phyloP scores from a whole-genome alignment of 345 rosid species.

The Eucalyptus viminalis region DNA sequence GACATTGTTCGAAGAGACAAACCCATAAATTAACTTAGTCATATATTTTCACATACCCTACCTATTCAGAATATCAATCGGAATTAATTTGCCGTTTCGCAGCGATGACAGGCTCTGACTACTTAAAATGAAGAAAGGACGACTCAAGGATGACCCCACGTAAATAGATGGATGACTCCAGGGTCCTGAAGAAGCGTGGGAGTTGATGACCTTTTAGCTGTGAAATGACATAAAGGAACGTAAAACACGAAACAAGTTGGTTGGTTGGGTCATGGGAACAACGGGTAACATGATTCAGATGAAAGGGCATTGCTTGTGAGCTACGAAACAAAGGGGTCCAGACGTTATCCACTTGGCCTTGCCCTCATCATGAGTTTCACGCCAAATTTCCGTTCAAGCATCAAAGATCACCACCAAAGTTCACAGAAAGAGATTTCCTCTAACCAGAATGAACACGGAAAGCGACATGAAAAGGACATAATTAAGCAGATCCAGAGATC shows the following conservation, averaged over 20 bases:
- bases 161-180: background rate
- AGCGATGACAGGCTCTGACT: background rate
- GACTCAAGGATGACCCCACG: background rate
- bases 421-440: background rate
- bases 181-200: background rate
- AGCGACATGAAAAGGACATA: background rate
- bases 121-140: background rate
- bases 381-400: background rate
- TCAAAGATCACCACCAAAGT: background rate
- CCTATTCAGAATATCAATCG: background rate
- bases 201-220: background rate
- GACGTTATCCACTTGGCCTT: background rate
- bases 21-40: background rate
- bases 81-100: background rate
- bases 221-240: background rate
- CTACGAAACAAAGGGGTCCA: background rate
- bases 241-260: background rate
- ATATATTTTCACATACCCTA: background rate
- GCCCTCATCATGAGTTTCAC: background rate
- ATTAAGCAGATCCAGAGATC: background rate
- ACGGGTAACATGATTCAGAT: background rate
- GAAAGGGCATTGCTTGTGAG: background rate
- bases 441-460: background rate
- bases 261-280: background rate
- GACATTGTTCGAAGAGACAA: background rate